Evolutionary conservation across 2,329 filamentous ascomycete species (phyloP).

Genomic region (Paracamarosporium sp.): DNA sequence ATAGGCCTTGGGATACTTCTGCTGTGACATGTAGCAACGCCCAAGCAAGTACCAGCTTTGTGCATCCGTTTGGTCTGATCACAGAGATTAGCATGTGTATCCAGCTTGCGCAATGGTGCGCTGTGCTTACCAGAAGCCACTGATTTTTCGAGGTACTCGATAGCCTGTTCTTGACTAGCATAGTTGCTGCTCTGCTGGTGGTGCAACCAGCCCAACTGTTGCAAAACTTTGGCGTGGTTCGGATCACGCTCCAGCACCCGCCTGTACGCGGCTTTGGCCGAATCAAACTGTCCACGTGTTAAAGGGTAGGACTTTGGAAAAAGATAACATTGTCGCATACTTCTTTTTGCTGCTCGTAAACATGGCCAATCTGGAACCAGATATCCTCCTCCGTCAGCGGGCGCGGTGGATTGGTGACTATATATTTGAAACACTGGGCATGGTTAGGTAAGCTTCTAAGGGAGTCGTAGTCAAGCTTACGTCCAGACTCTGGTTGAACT

Average conservation of each 20-base stretch:
- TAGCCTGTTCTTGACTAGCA: constrained; percentile 91
- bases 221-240: constrained; percentile 95
- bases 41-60: constrained; percentile 99
- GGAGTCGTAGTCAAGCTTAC: constrained; percentile 55
- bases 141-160: constrained; percentile 96
- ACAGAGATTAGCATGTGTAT: constrained; percentile 23
- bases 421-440: constrained; percentile 94
- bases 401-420: constrained; percentile 88
- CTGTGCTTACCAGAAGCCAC: constrained; percentile 78
- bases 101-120: constrained; percentile 15
- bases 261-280: constrained; percentile 89
- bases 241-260: constrained; percentile 93
- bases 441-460: constrained; percentile 16
- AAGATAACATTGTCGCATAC: constrained; percentile 64
- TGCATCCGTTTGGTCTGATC: constrained; percentile 84
- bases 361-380: constrained; percentile 99
- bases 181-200: constrained; percentile 95
- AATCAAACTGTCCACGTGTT: constrained; percentile 75
- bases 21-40: constrained; percentile 98
- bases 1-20: constrained; percentile 98
- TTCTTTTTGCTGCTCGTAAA: constrained; percentile 98
- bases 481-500: constrained; percentile 90
- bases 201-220: constrained; percentile 96
- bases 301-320: constrained; percentile 17
- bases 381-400: constrained; percentile 97